Evolutionary conservation across 2,329 filamentous ascomycete genomes (phyloP), one percentile per base, ranked within the genome.

Genomic region (Stagonosporopsis chrysanthemi): DNA sequence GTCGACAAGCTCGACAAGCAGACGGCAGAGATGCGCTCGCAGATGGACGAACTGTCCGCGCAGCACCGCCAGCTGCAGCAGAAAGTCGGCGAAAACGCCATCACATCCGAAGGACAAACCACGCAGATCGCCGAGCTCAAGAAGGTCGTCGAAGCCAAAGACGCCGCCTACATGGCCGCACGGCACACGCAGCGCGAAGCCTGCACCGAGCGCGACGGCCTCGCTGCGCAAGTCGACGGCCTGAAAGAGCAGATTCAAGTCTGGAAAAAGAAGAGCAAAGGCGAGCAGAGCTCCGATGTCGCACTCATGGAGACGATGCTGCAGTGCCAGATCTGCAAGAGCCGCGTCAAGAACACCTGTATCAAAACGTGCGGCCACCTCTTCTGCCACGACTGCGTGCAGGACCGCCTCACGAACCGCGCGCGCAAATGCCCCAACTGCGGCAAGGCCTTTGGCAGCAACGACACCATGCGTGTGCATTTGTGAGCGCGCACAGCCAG

Each of bases 401-500:
- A 97, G 63, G 90, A 96, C 70, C 88, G 95, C 55, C 88, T 97
- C 60, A 87, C 87, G 42, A 96, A 95, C 71, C 90, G 95, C 33
- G 93, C 94, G 79, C 86, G 95, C 65, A 98, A 98, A 77, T 99
- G 95, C 72, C 95, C 95, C 2, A 94, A 91, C 67, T 99, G 96
- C 82, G 92, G 90, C 69, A 90, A 90, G 77, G 88, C 91, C 4
- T 99, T 99, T 74, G 94, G 96, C 70, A 90, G 87, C 75, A 90
- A 90, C 77, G 95, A 99, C 74, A 87, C 92, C 60, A 96, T 97
- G 91, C 79, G 72, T 31, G 78, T 82, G 41, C 74, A 76, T 59
- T 58, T 74, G 19, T 76, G 56, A 38, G 12, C 19, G 19, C 4
- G 9, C 7, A 4, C 4, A 26, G 24, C 24, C 24, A 26, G 28